Base-by-base conservation (phyloP, 495 filamentous ascomycete species). In the Penicillium lagena region DNA sequence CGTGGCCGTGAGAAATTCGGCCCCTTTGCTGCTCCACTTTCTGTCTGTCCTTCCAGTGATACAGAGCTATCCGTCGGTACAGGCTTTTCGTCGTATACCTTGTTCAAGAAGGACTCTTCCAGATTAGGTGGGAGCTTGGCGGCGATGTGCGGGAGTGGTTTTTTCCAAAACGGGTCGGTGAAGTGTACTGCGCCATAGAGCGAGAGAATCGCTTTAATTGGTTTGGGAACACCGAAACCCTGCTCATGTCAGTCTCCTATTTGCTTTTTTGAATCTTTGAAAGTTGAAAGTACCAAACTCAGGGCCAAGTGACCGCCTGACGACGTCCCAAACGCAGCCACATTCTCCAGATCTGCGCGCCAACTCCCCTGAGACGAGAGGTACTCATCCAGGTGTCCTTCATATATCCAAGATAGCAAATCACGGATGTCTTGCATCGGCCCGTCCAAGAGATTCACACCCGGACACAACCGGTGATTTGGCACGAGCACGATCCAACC, bases 71-170 rank as follows among this genome's bases (percentile, higher is more conserved):
- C 51, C 4, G 59, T 62, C 0, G 61, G 59, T n/a, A 63, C 27
- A 3, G 61, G 58, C 2, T 42, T 11, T 14, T 66, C 55, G 1
- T 55, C 39, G 43, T 68, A 68, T 13, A 65, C 30, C 14, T 53
- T 15, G 9, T 54, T 37, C 1, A 68, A 41, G 34, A 64, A 60
- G 1, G 38, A 35, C 10, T 28, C 31, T 1, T 51, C 33, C 0
- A 54, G 30, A 1, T 53, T 39, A 1, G 50, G 35, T 0, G 57
- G 65, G 0, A 66, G 47, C 30, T 45, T 63, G 17, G 66, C 55
- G 7, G 62, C 62, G 56, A 90, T 83, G 37, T 74, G 72, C 1
- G 87, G 86, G 13, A 95, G 67, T 0, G 85, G 86, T 9, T 79
- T 68, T 15, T 73, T 68, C 66, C 73, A 82, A 30, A 89, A 56